Conservation (phyloP, 1,284 basidiomycete genomes). For the Rhizoctonia solani region DNA sequence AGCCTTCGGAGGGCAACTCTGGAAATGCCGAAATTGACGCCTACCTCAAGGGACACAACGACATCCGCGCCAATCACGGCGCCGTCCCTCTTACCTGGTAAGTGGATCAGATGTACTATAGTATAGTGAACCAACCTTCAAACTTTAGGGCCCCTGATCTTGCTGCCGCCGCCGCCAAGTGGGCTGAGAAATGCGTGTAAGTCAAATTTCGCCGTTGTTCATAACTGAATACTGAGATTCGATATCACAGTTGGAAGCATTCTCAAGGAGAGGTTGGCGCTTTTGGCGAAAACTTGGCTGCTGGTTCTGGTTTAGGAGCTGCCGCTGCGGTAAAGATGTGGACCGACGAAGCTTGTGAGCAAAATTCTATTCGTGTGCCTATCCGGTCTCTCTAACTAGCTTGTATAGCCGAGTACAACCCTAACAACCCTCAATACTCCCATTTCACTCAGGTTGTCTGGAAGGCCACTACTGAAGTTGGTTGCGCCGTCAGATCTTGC, state of each 20-base stretch:
- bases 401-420: constrained; percentile 43
- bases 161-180: constrained; percentile 52
- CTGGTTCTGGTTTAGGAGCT: constrained; percentile 57
- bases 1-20: not conserved
- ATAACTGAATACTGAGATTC: not conserved
- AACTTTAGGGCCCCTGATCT: constrained; percentile 44
- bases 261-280: constrained; percentile 47
- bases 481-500: constrained; percentile 57
- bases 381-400: not conserved
- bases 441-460: constrained; percentile 63
- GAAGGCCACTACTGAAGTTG: constrained; percentile 57
- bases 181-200: constrained; percentile 54
- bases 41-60: constrained; percentile 50
- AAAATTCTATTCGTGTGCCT: not conserved
- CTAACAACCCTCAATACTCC: constrained; percentile 42
- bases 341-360: constrained; percentile 54
- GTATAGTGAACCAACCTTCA: not conserved
- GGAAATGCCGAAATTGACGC: constrained; percentile 32
- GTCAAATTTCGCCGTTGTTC: not conserved
- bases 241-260: constrained; percentile 47
- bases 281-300: constrained; percentile 61
- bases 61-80: constrained; percentile 50
- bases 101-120: not conserved
- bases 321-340: constrained; percentile 54
- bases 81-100: constrained; percentile 56